phyloP scores from a whole-genome alignment of 2,329 filamentous ascomycete genomes.

The Pseudogymnoascus sp. region DNA sequence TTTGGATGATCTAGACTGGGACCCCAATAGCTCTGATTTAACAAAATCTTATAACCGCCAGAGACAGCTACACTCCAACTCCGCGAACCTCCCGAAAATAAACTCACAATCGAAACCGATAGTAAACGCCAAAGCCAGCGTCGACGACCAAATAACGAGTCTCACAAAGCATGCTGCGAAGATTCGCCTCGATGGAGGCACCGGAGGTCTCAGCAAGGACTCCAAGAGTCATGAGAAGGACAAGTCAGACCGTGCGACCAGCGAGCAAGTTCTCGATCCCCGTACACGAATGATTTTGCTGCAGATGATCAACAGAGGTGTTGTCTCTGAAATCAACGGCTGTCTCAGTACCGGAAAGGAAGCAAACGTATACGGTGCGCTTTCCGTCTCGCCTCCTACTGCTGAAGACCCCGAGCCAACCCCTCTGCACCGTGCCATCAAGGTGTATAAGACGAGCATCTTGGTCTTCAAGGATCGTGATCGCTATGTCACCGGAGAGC shows the following conservation, averaged over 20 bases:
- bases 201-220: conserved; percentile 39
- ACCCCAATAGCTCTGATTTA: conserved; percentile 57
- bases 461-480: conserved; percentile 97
- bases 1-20: conserved; percentile 48
- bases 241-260: conserved; percentile 87
- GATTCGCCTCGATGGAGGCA: conserved; percentile 63
- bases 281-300: conserved; percentile 91
- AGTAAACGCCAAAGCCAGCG: conserved; percentile 68
- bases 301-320: conserved; percentile 88
- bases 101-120: conserved; percentile 68
- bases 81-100: conserved; percentile 49
- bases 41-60: conserved; percentile 84
- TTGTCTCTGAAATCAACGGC: conserved; percentile 87
- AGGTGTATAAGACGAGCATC: conserved; percentile 98
- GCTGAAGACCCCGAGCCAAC: conserved; percentile 41
- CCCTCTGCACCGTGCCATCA: conserved; percentile 75
- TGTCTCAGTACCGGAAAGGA: conserved; percentile 96
- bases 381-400: conserved; percentile 51
- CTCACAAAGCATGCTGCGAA: conserved; percentile 79
- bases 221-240: conserved; percentile 60
- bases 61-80: conserved; percentile 51
- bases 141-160: conserved; percentile 84
- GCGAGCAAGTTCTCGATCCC: conserved; percentile 89
- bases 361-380: conserved; percentile 92
- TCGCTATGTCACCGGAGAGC: conserved; percentile 91